A percentile compares a stretch with the other conserved stretches of the same genome.
Conservation (phyloP, 2,329 filamentous ascomycete genomes). For the Venturiaceae sp. region DNA sequence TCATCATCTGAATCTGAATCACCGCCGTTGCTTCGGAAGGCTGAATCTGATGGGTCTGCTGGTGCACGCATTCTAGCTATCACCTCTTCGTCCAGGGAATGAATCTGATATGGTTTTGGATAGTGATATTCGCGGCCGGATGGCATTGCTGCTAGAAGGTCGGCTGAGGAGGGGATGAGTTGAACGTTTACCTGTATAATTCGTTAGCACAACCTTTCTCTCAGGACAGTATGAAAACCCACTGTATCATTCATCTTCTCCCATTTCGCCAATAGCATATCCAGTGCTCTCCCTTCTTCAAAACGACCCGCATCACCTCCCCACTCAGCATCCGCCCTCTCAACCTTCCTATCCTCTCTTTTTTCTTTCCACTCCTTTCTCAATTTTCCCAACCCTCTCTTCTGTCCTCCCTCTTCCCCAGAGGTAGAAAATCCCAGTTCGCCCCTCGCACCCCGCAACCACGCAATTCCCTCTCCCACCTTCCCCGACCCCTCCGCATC, state of each 20-base stretch:
- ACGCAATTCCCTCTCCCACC: conserved; percentile 77
- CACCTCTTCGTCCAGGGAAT: conserved; percentile 52
- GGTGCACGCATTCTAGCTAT: conserved; percentile 51
- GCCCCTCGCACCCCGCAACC: conserved; percentile 68
- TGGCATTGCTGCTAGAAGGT: conserved; percentile 69
- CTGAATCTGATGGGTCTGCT: conserved; percentile 36
- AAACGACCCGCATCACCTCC: conserved; percentile 74
- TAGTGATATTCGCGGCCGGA: conserved; percentile 80
- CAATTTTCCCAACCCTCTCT: conserved; percentile 50
- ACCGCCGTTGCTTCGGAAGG: conserved; percentile 24
- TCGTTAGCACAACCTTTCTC: background rate
- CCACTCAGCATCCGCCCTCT: conserved; percentile 58
- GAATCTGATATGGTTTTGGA: conserved; percentile 57
- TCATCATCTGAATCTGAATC: conserved; percentile 26
- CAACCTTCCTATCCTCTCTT: conserved; percentile 68
- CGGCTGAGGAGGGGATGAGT: conserved; percentile 58
- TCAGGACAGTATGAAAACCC: conserved; percentile 21
- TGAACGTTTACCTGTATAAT: conserved; percentile 65
- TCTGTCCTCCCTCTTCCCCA: conserved; percentile 32
- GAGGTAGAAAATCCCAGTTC: conserved; percentile 56
- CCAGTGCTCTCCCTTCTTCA: conserved; percentile 77
- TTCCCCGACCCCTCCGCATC: conserved; percentile 77
- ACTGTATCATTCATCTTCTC: conserved; percentile 87
- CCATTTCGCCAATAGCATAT: conserved; percentile 85
- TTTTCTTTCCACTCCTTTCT: conserved; percentile 69